phyloP scores from a whole-genome alignment of 2,329 filamentous ascomycete genomes.

The Cadophora sp. region DNA sequence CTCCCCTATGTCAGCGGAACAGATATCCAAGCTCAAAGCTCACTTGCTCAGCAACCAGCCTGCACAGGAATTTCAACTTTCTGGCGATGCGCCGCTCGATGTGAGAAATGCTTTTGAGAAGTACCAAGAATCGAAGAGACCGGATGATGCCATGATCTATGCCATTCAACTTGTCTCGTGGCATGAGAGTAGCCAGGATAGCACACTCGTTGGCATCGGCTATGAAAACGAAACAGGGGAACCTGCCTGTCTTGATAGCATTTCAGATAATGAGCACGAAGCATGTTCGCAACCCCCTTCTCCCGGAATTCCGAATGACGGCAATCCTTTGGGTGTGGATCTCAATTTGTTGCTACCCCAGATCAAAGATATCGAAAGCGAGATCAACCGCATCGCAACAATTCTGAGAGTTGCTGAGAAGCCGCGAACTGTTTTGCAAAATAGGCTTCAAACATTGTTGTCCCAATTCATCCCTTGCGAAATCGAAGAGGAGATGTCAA shows the following conservation, averaged over 20 bases:
- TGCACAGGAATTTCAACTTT: not conserved
- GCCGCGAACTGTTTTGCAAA: not conserved
- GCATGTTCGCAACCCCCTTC: not conserved
- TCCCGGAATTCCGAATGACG: not conserved
- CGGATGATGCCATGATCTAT: not conserved
- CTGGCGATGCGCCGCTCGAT: not conserved
- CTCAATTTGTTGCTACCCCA: not conserved
- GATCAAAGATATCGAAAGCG: not conserved
- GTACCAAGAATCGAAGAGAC: not conserved
- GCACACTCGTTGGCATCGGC: not conserved
- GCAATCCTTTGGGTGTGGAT: not conserved
- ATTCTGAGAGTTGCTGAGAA: not conserved
- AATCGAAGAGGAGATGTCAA: not conserved
- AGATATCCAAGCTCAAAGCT: not conserved
- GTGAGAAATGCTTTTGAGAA: not conserved
- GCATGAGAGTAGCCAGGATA: not conserved
- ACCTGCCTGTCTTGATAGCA: no score
- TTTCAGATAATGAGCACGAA: not conserved
- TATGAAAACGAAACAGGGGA: not conserved
- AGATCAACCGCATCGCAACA: slow-evolving; percentile 8
- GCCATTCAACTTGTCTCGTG: not conserved
- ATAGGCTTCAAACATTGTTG: not conserved
- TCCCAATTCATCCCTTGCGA: slow-evolving; percentile 3
- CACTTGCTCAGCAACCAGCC: not conserved
- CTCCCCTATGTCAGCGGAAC: not conserved